Percentiles rank a stretch among this genome's conserved stretches.
Evolutionary conservation across 768 basidiomycete species (phyloP).

Genomic region (Sutorius australiensis): DNA sequence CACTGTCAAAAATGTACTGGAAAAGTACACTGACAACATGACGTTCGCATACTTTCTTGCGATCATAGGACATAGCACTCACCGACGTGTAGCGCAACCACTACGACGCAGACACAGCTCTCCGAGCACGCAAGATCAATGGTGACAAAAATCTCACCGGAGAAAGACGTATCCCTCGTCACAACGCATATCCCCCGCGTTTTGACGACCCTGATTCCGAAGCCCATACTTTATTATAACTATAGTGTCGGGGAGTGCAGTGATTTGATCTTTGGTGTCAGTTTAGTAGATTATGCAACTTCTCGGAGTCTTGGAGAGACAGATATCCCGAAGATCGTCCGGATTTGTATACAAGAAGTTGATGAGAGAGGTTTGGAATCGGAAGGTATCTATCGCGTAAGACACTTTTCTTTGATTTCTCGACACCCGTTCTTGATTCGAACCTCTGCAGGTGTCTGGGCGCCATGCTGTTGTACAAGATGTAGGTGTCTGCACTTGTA

Average conservation of each 20-base stretch:
- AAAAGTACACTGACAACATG: conserved; percentile 78
- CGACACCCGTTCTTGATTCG: conserved; percentile 1
- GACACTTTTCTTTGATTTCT: conserved; percentile 15
- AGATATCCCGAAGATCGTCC: conserved; percentile 74
- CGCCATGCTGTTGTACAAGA: conserved; percentile 81
- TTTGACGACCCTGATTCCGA: conserved; percentile 62
- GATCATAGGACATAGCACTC: background rate
- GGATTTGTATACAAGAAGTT: conserved; percentile 77
- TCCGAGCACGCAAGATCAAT: conserved; percentile 58
- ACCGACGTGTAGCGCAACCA: conserved; percentile 58
- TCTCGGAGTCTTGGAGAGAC: conserved; percentile 69
- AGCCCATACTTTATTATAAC: conserved; percentile 71
- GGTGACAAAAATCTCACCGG: conserved; percentile 65
- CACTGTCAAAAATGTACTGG: conserved; percentile 58
- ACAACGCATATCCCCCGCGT: conserved; percentile 56
- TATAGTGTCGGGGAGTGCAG: conserved; percentile 79
- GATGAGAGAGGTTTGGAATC: conserved; percentile 73
- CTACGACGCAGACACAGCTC: conserved; percentile 69
- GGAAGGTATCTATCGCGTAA: conserved; percentile 79
- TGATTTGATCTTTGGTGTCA: conserved; percentile 88
- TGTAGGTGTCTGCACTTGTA: conserved; percentile 39
- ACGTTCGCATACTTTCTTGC: conserved; percentile 34
- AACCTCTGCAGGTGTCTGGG: conserved; percentile 61
- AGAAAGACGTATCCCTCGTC: conserved; percentile 62
- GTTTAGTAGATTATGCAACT: conserved; percentile 84